Conservation (phyloP, 306 rosid genomes). For the Luffa aegyptiaca region DNA sequence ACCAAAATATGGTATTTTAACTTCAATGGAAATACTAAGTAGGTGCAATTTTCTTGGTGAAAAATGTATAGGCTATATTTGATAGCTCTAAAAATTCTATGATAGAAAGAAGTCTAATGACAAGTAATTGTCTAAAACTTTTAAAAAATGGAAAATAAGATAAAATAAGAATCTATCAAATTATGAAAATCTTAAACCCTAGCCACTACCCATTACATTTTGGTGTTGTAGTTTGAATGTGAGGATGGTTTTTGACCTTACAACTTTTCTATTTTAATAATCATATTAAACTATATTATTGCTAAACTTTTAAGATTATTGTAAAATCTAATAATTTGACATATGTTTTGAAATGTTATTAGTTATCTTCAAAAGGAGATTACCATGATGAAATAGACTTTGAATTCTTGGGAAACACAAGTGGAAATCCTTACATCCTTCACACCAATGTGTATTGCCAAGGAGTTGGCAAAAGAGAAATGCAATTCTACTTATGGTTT, state of each 20-base stretch:
- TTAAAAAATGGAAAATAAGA: too few relatives aligned
- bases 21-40: background rate
- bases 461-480: conserved; percentile 65
- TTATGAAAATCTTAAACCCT: background rate
- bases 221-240: too few relatives aligned
- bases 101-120: too few relatives aligned
- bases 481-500: conserved; percentile 59
- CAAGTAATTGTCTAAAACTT: too few relatives aligned
- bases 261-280: background rate
- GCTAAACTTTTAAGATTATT: background rate
- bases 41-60: background rate
- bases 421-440: conserved; percentile 53
- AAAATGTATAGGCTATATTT: too few relatives aligned
- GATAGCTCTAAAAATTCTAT: too few relatives aligned
- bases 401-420: conserved; percentile 62
- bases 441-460: conserved; percentile 53
- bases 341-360: background rate
- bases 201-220: too few relatives aligned
- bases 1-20: too few relatives aligned
- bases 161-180: background rate
- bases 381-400: conserved; percentile 51
- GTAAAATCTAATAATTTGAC: background rate
- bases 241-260: too few relatives aligned
- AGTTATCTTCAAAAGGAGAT: conserved; percentile 9
- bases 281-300: background rate